Percentiles rank a stretch among this genome's conserved stretches.
phyloP scores from a whole-genome alignment of 2,329 filamentous ascomycete genomes.

The Zalaria obscura region DNA sequence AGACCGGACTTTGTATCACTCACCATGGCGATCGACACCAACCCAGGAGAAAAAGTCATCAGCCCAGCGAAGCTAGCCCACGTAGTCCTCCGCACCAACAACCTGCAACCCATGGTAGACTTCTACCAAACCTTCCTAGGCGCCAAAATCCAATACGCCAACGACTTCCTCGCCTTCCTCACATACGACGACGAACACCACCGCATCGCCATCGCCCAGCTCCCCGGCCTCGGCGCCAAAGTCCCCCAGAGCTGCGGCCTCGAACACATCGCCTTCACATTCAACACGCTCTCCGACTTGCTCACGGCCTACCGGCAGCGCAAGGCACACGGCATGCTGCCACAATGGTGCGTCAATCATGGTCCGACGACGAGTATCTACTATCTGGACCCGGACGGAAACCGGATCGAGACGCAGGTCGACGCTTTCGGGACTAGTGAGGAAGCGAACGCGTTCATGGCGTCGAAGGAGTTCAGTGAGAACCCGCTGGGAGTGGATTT shows the following conservation, averaged over 20 bases:
- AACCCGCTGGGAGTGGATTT: conserved; percentile 33
- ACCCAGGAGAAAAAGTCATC: conserved; percentile 7
- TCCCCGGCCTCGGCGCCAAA: conserved; percentile 7
- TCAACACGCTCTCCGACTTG: conserved; percentile 9
- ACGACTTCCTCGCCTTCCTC: conserved; percentile 10
- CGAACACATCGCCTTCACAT: conserved; percentile 15
- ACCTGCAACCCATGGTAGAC: conserved; percentile 9
- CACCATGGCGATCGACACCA: neutral
- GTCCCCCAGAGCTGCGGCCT: conserved; percentile 7
- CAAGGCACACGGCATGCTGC: conserved; percentile 9
- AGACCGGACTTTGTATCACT: too few species aligned
- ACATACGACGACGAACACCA: conserved; percentile 16
- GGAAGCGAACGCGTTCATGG: conserved; percentile 28
- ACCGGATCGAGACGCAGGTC: conserved; percentile 9
- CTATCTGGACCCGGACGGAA: conserved; percentile 13
- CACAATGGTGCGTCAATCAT: conserved; percentile 12
- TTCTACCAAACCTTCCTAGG: conserved; percentile 15
- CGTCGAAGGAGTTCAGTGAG: conserved; percentile 17
- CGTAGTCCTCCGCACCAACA: conserved; percentile 13
- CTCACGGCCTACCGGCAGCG: conserved; percentile 10
- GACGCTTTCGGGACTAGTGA: conserved; percentile 11
- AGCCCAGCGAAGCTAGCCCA: conserved; percentile 12
- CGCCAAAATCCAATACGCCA: conserved; percentile 7
- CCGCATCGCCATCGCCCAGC: conserved; percentile 11
- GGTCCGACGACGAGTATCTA: conserved; percentile 12